Conservation (phyloP, 2,329 filamentous ascomycete species). For the Simplicillium aogashimaense region DNA sequence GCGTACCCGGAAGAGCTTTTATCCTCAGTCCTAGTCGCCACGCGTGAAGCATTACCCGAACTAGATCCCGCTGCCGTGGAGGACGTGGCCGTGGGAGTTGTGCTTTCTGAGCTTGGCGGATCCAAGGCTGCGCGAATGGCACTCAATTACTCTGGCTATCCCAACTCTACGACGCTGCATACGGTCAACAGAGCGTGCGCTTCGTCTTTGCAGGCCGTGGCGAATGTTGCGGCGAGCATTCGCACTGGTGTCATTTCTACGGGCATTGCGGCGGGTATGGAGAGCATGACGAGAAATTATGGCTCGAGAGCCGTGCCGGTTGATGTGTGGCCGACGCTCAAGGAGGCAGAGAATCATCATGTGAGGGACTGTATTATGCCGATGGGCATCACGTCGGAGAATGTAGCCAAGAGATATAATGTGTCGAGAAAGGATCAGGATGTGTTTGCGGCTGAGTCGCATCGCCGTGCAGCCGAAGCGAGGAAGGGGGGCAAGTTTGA, state of each 20-base stretch:
- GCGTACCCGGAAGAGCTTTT: constrained; percentile 88
- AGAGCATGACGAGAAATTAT: constrained; percentile 94
- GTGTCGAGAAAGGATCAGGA: constrained; percentile 72
- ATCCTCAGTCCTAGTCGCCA: constrained; percentile 42
- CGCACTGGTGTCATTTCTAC: constrained; percentile 60
- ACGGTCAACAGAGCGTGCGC: constrained; percentile 86
- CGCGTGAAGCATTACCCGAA: constrained; percentile 53
- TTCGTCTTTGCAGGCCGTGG: constrained; percentile 68
- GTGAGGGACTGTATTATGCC: constrained; percentile 84
- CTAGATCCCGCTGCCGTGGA: constrained; percentile 55
- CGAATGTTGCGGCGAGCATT: constrained; percentile 64
- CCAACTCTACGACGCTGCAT: constrained; percentile 64
- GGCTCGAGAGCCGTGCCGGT: constrained; percentile 74
- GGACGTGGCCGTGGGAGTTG: constrained; percentile 79
- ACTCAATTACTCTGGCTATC: constrained; percentile 72
- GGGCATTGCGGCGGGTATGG: constrained; percentile 83
- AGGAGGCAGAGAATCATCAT: constrained; percentile 53
- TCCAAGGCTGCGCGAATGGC: constrained; percentile 88
- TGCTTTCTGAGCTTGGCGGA: constrained; percentile 83
- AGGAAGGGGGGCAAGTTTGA: constrained; percentile 62
- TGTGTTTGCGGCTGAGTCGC: constrained; percentile 65
- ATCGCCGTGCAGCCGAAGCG: constrained; percentile 63
- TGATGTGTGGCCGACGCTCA: constrained; percentile 67
- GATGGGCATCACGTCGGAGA: constrained; percentile 87
- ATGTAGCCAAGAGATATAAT: constrained; percentile 69